Evolutionary conservation across 306 rosid genomes (phyloP), one percentile per base, ranked within the genome.

Genomic region (Inga laurina): DNA sequence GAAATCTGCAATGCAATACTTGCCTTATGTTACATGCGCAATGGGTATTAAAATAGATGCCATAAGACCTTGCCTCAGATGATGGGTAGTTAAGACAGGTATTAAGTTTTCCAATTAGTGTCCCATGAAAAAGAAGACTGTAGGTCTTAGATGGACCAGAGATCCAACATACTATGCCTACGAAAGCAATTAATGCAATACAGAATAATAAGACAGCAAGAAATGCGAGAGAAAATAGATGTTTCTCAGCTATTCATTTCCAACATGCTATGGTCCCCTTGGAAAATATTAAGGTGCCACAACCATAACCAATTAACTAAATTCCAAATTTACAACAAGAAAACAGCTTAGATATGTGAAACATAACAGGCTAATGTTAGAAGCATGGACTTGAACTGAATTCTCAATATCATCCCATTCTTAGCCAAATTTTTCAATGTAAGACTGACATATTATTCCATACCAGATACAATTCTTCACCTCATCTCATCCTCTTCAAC

Each of bases 31-130:
- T 22, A 24, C 46, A 71, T 10, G 79, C 75, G 41, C 49, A 71
- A 37, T 34, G 54, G 66, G 73, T 61, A 45, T 70, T 44, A 71
- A 76, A 66, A 56, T 56, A 30, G 78, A 83, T 71, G 78, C 10
- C 35, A 16, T 4, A 10, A 51, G 24, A 78, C 68, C 22, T 45
- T 45, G 21, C 32, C 37, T 61, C 82, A 35, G 54, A 77, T 45
- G 72, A 66, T 15, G 4, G 44, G 57, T 34, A 18, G 68, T 62
- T 77, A 65, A 43, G 19, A 52, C 34, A 67, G 39, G 51, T 54
- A 68, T 39, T 54, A 62, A 59, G 48, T 77, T 66, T 48, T 75
- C 30, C 52, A 62, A 45, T 35, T 82, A 11, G 27, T 65, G 19
- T 52, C 81, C 34, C 73, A 56, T 39, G 10, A 44, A 27, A 27